These are phyloP conservation scores for Talaromyces piceae DNA, from an alignment of 2,329 filamentous ascomycete species.

Conservation along the genomic window DNA sequence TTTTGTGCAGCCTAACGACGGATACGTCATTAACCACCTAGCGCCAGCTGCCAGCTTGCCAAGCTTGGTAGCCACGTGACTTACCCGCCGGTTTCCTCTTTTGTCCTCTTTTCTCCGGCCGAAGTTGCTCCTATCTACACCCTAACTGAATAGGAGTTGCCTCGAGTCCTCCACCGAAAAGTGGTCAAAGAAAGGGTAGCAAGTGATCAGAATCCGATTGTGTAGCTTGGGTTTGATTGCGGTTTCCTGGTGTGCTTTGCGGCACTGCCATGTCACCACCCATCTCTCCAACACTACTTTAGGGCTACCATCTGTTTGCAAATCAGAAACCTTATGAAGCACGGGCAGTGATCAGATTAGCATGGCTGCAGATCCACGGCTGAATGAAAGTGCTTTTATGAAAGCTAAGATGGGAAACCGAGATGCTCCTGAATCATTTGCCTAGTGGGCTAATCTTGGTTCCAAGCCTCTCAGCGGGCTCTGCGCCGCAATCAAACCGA, in stretches of 20 bases:
- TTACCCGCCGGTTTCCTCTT: neutral
- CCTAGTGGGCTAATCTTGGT: neutral
- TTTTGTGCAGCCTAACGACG: constrained; percentile 9
- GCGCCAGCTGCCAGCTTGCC: neutral
- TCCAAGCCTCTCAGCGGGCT: neutral
- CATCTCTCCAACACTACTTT: neutral
- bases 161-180: too few species aligned
- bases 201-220: neutral
- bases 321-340: neutral
- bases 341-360: neutral
- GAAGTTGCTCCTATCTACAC: neutral
- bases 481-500: neutral
- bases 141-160: too few species aligned
- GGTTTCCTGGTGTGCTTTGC: neutral
- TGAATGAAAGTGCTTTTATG: neutral
- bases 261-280: neutral
- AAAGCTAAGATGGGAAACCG: neutral
- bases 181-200: neutral
- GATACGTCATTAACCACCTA: constrained; percentile 13
- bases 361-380: neutral
- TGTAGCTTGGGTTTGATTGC: neutral
- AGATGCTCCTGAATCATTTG: neutral
- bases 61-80: constrained; percentile 6
- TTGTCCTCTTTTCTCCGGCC: neutral
- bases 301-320: neutral